Percentiles rank a stretch among this genome's conserved stretches.
Evolutionary conservation across 2,329 filamentous ascomycete genomes (phyloP).

Genomic region (Talaromyces atroroseus): DNA sequence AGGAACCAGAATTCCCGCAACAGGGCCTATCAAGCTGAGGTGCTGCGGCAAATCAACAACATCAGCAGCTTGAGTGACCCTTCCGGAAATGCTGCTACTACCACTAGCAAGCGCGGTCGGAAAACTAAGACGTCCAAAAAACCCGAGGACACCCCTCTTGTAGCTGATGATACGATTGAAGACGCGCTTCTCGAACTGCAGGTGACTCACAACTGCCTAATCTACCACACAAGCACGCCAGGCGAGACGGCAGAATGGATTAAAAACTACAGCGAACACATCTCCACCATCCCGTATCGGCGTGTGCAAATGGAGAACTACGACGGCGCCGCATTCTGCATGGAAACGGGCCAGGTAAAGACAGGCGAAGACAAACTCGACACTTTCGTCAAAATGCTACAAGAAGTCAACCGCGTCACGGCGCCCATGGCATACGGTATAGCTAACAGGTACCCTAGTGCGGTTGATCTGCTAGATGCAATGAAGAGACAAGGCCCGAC

Average conservation of each 20-base stretch:
- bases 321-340: constrained; percentile 60
- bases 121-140: constrained; percentile 31
- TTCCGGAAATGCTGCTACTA: constrained; percentile 22
- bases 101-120: constrained; percentile 17
- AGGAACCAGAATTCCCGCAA: constrained; percentile 65
- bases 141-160: constrained; percentile 41
- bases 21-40: constrained; percentile 60
- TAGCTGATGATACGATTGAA: constrained; percentile 65
- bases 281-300: constrained; percentile 69
- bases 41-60: constrained; percentile 47
- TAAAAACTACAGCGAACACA: constrained; percentile 67
- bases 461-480: constrained; percentile 54
- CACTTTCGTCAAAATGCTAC: constrained; percentile 69
- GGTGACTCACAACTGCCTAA: constrained; percentile 58
- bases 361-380: constrained; percentile 61
- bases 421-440: constrained; percentile 67
- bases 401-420: constrained; percentile 68
- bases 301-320: constrained; percentile 44
- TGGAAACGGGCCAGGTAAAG: constrained; percentile 71
- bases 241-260: constrained; percentile 70
- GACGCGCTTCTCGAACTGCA: constrained; percentile 67
- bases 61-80: constrained; percentile 23
- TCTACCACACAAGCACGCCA: constrained; percentile 61
- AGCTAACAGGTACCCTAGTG: constrained; percentile 53
- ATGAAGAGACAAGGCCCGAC: constrained; percentile 56